A percentile compares a stretch with the other conserved stretches of the same genome.
Conservation (phyloP, 352 stramenopile genomes). For the Phytophthora capsici region DNA sequence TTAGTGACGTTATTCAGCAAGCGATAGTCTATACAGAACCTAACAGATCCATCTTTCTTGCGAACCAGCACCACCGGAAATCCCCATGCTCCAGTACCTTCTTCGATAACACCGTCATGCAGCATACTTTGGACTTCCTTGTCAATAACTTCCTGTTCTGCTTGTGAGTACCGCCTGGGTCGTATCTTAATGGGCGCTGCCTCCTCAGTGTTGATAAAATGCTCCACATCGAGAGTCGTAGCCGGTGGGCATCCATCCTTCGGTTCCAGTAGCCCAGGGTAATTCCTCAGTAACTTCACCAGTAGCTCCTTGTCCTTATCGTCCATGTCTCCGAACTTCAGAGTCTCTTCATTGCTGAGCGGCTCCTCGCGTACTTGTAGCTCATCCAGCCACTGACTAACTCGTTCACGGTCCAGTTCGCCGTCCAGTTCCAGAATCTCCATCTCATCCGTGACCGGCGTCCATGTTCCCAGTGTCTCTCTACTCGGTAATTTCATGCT, state of each 20-base stretch:
- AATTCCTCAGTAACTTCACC: background rate
- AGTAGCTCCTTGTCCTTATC: background rate
- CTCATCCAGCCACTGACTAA: background rate
- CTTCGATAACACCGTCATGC: constrained; percentile 19
- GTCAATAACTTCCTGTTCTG: constrained; percentile 15
- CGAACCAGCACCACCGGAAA: background rate
- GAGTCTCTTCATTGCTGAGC: background rate
- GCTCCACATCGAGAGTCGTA: background rate
- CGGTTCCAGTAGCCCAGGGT: background rate
- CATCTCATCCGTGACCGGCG: background rate
- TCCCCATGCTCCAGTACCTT: constrained; percentile 13
- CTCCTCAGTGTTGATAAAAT: constrained; percentile 26
- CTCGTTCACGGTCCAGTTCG: background rate
- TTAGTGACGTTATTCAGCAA: background rate
- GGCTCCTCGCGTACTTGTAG: background rate
- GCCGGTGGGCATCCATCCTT: background rate
- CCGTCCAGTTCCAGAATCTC: background rate
- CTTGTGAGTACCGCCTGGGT: background rate
- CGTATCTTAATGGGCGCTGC: constrained; percentile 16
- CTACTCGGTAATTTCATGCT: background rate
- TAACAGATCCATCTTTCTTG: background rate
- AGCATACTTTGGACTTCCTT: constrained; percentile 19
- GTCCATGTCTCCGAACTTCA: background rate
- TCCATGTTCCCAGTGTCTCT: background rate
- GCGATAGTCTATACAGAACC: background rate